A percentile compares a stretch with the other conserved stretches of the same genome.
Conservation (phyloP, 108 stramenopile genomes). For the Nannochloropsis oceanica region DNA sequence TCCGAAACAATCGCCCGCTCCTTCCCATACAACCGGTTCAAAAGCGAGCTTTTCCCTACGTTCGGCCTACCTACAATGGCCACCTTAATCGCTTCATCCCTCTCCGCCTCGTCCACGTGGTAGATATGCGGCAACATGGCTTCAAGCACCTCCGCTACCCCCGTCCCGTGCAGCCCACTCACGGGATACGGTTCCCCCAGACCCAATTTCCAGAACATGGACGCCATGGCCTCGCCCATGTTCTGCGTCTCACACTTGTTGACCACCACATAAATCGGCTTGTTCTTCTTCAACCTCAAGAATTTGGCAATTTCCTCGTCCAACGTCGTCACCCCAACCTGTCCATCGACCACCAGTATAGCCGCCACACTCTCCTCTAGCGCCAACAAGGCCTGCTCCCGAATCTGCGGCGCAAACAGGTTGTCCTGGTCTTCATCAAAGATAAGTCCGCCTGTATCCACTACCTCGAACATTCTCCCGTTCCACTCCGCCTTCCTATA, state of each 20-base stretch:
- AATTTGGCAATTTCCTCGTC: constrained; percentile 67
- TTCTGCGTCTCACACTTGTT: constrained; percentile 82
- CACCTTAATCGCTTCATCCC: constrained; percentile 54
- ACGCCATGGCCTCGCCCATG: constrained; percentile 43
- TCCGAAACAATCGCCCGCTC: constrained; percentile 79
- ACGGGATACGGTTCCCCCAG: constrained; percentile 82
- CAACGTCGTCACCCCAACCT: constrained; percentile 57
- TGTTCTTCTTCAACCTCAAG: constrained; percentile 58
- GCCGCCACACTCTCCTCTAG: constrained; percentile 71
- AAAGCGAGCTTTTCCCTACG: constrained; percentile 81
- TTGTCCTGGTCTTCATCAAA: constrained; percentile 75
- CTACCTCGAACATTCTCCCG: constrained; percentile 50
- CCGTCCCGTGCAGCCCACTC: constrained; percentile 87
- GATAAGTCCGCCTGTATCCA: constrained; percentile 88
- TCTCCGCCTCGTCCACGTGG: constrained; percentile 35
- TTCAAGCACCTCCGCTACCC: constrained; percentile 82
- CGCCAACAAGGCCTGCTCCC: constrained; percentile 71
- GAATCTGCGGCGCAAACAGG: constrained; percentile 51
- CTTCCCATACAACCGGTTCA: constrained; percentile 76
- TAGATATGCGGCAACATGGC: constrained; percentile 50
- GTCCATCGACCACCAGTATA: constrained; percentile 82
- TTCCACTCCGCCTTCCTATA: constrained; percentile 70
- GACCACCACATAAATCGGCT: constrained; percentile 73
- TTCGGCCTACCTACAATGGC: constrained; percentile 93
- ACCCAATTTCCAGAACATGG: constrained; percentile 88